Base-by-base conservation (phyloP, 208 protist genomes). In the Leishmania arabica region DNA sequence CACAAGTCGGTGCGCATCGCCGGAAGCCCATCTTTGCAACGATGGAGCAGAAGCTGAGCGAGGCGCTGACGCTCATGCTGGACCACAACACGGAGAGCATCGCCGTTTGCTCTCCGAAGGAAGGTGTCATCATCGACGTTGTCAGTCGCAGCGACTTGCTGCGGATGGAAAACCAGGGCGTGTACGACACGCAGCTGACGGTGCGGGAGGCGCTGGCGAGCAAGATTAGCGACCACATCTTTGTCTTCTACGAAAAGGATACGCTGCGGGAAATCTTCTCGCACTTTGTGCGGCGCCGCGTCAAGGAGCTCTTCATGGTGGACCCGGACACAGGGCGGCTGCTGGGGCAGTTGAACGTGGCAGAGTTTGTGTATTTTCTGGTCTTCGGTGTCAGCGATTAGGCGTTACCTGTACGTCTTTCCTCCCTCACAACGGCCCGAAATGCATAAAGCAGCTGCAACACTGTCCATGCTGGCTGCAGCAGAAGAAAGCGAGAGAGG, bases 91-190 rank as follows among this genome's bases (percentile, higher is more conserved):
- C 94, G 62, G 92, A 98, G 51, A 86, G 82, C 68, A 92, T 98
- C 37, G 91, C 93, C 11, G 92, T 92, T 68, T 83, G 80, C 68
- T 72, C 86, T 49, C 87, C 85, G 27, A 87, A 90, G 45, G 89
- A 90, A 42, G 69, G 77, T 31, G 84, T 90, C 45, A 91, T 97
- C 62, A 53, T 96, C n/a, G 92, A 96, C 65, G 91, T 97, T 15
- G 90, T 98, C 64, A 93, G 89, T 24, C 90, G 93, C 60, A 95
- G 88, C 70, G 95, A 98, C 74, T 77, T 96, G 0, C 89, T 98
- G 66, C 89, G 91, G 21, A 97, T 98, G 86, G 93, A 98, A 80
- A 87, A 95, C 76, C 90, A 96, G 68, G 95, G 95, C n/a, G 93
- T 95, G 42, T 98, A 98, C 83, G 89, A 98, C 84, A 97, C 89